Percentiles rank a stretch among this genome's conserved stretches.
Conservation (phyloP, 768 basidiomycete species). For the Amanita inopinata region DNA sequence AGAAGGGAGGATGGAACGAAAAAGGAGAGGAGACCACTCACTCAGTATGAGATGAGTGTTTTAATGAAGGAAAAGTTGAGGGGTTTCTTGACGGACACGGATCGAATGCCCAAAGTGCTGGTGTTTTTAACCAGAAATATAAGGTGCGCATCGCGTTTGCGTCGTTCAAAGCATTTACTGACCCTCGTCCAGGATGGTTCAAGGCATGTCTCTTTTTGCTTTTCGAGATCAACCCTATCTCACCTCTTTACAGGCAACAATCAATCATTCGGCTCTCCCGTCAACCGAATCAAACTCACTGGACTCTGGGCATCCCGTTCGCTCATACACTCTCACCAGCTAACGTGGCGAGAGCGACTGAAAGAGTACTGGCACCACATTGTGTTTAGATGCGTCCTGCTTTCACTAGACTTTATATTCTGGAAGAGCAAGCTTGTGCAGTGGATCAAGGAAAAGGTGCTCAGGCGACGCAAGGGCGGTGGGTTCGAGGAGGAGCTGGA, state of each 20-base stretch:
- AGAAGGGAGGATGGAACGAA: conserved; percentile 16
- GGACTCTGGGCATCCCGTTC: conserved; percentile 75
- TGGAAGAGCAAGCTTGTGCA: conserved; percentile 46
- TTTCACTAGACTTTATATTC: conserved; percentile 66
- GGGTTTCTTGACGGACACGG: conserved; percentile 61
- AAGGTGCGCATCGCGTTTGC: neutral
- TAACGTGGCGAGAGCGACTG: conserved; percentile 31
- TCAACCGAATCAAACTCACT: conserved; percentile 85
- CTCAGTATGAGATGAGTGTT: conserved; percentile 62
- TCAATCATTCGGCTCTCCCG: conserved; percentile 74
- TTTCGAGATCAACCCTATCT: conserved; percentile 13
- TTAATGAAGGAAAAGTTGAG: conserved; percentile 58
- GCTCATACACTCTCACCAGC: conserved; percentile 34
- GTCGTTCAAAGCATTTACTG: neutral
- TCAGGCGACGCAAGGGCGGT: conserved; percentile 16
- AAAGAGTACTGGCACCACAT: conserved; percentile 49
- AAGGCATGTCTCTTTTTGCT: conserved; percentile 22
- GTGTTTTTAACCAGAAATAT: conserved; percentile 68
- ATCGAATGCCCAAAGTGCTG: conserved; percentile 68
- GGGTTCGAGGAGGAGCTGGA: conserved; percentile 83
- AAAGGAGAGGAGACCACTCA: conserved; percentile 27
- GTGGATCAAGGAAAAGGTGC: conserved; percentile 37
- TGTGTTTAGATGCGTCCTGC: conserved; percentile 54
- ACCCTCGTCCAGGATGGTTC: conserved; percentile 44
- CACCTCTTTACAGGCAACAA: conserved; percentile 48